These are phyloP conservation scores for Linnemannia exigua DNA, from an alignment of 192 early-diverging fungal genomes.

Conservation along the genomic window DNA sequence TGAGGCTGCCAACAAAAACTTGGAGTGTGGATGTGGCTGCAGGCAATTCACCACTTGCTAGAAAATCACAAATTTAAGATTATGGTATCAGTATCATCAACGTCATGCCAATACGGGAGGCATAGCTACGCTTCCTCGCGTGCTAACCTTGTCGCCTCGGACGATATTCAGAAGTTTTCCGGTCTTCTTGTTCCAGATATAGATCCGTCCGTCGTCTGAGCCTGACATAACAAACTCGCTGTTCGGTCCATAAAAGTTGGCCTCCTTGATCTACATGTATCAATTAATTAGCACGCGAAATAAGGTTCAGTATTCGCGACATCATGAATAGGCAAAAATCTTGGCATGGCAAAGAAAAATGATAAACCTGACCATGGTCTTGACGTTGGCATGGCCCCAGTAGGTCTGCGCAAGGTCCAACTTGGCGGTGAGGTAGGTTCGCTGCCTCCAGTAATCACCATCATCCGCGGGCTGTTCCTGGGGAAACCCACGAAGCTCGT, in stretches of 20 bases:
- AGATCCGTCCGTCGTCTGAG: constrained; percentile 80
- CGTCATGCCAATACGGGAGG: too few species aligned
- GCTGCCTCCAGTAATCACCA: constrained; percentile 29
- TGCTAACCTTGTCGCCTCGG: constrained; percentile 74
- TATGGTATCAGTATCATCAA: background rate
- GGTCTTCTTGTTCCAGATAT: constrained; percentile 76
- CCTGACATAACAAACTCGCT: constrained; percentile 81
- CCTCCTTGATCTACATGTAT: constrained; percentile 73
- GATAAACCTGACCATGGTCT: constrained; percentile 57
- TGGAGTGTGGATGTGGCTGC: constrained; percentile 72
- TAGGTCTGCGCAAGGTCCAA: constrained; percentile 48
- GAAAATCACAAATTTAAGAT: background rate
- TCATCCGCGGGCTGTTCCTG: background rate
- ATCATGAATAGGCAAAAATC: background rate
- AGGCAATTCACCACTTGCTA: constrained; percentile 61
- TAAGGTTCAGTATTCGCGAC: background rate
- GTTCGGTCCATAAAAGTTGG: constrained; percentile 77
- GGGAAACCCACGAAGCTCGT: background rate
- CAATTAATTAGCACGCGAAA: background rate
- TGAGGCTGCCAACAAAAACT: constrained; percentile 70
- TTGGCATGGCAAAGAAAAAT: background rate
- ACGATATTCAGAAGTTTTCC: constrained; percentile 73
- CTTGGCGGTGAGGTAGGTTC: constrained; percentile 29
- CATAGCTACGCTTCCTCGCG: too few species aligned
- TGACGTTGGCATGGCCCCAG: constrained; percentile 57